Evolutionary conservation across 2,329 filamentous ascomycete species (phyloP), one percentile per base, ranked within the genome.

Genomic region (Ophiostoma quercus): DNA sequence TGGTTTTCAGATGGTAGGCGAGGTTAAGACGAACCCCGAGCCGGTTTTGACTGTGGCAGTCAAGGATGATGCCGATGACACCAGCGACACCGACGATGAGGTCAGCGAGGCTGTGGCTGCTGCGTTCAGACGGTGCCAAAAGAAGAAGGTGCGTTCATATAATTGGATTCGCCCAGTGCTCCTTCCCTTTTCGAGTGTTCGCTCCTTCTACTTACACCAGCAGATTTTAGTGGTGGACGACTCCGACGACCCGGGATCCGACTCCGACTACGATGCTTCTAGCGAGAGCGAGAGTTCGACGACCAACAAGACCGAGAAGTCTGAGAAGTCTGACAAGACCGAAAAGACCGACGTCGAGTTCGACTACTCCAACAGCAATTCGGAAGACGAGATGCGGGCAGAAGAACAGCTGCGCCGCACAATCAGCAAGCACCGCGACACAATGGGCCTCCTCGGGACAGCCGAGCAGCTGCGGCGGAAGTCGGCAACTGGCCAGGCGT

Each of bases 391-490:
- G n/a, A 29, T 57, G 51, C 51, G n/a, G 7, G 3, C 22, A 32
- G 57, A 62, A 32, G 25, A 25, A 29, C 57, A 32, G 14, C 4
- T 34, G 3, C 25, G 57, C 25, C 22, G 14, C 11, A 19, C 25
- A 3, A 62, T 62, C 16, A 0, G 14, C 8, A 62, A 25, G 6
- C 16, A 29, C 34, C 8, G 25, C 19, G 63, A 37, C 32, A 3
- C 32, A 22, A 41, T 69, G 34, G 22, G 62, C 5, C 19, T 57
- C 22, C 67, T 71, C 25, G 72, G 72, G 47, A 66, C 51, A 9
- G 72, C 72, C 7, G 72, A 73, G 41, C 2, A 9, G 25, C 51
- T 54, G 34, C 71, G 68, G 32, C 65, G 62, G n/a, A 25, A 19
- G 19, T 70, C 69, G 12, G 39, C n/a, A 14, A 22, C 25, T 12